Evolutionary conservation across 352 stramenopile species (phyloP).

Genomic region (Globisporangium emineosum): DNA sequence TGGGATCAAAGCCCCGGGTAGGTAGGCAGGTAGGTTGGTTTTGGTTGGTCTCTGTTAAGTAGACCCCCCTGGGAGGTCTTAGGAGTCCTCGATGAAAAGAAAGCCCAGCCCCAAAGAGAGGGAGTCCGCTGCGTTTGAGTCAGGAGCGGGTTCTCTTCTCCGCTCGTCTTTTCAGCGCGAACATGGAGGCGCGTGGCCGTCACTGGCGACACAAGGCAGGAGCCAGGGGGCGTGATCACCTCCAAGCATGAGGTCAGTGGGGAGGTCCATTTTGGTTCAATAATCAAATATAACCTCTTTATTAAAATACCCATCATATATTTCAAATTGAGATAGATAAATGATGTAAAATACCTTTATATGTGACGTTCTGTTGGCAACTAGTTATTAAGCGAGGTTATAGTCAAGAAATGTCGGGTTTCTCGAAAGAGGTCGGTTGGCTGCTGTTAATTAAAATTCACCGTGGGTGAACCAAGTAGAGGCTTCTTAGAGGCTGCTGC

Average conservation of each 20-base stretch:
- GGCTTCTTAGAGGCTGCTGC: no score
- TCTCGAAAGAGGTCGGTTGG: no score
- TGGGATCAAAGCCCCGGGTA: neutral
- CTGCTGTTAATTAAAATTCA: no score
- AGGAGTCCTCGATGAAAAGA: neutral
- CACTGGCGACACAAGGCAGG: neutral
- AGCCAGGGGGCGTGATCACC: no score
- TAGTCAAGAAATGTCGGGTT: neutral
- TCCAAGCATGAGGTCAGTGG: neutral
- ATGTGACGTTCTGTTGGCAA: neutral
- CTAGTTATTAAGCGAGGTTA: neutral
- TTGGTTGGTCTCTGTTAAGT: neutral
- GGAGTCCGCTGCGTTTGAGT: neutral
- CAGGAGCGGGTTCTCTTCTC: neutral
- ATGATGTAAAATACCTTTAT: neutral
- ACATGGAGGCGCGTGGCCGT: neutral
- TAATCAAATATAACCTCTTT: neutral
- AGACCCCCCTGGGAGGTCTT: neutral
- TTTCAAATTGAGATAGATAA: neutral
- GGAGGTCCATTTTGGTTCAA: neutral
- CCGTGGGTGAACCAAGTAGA: neutral
- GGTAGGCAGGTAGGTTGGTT: no score
- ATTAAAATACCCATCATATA: neutral
- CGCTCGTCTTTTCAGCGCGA: neutral
- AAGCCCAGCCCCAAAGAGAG: neutral